phyloP scores from a whole-genome alignment of 495 filamentous ascomycete species.

The Penicillium ochrochloron region DNA sequence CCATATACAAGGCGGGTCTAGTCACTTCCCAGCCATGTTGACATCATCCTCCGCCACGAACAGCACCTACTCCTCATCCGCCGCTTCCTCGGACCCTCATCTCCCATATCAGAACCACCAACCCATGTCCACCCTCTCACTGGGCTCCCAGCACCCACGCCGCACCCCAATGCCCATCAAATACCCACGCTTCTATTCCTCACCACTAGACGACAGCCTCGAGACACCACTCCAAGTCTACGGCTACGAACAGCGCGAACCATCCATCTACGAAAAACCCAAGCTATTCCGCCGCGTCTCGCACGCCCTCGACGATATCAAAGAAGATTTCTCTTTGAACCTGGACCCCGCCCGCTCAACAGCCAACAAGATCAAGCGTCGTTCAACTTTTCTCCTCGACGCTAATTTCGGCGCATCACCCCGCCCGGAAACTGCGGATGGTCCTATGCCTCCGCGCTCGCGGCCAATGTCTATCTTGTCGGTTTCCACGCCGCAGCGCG shows the following conservation, averaged over 20 bases:
- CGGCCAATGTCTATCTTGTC: constrained; percentile 41
- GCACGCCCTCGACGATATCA: constrained; percentile 48
- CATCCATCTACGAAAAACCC: constrained; percentile 41
- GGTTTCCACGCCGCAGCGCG: constrained; percentile 22
- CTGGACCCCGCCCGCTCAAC: constrained; percentile 31
- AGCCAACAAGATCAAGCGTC: constrained; percentile 40
- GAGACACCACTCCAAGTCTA: constrained; percentile 45
- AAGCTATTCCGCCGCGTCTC: constrained; percentile 46
- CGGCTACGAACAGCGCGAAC: constrained; percentile 45
- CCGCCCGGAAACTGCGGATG: constrained; percentile 24
- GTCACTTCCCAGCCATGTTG: constrained; percentile 27
- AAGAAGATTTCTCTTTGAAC: constrained; percentile 43
- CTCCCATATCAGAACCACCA: constrained; percentile 38
- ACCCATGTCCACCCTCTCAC: constrained; percentile 34
- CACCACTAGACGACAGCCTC: constrained; percentile 39
- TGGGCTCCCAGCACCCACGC: constrained; percentile 31
- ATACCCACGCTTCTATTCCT: constrained; percentile 47
- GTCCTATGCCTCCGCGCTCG: constrained; percentile 21
- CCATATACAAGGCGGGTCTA: neutral
- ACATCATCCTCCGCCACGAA: constrained; percentile 33
- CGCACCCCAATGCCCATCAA: constrained; percentile 32
- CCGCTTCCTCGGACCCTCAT: constrained; percentile 37
- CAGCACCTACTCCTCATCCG: constrained; percentile 35
- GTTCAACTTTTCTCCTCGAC: constrained; percentile 39
- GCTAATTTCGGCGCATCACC: neutral